phyloP scores from a whole-genome alignment of 2,329 filamentous ascomycete genomes.

The Plectosphaerella sp. region DNA sequence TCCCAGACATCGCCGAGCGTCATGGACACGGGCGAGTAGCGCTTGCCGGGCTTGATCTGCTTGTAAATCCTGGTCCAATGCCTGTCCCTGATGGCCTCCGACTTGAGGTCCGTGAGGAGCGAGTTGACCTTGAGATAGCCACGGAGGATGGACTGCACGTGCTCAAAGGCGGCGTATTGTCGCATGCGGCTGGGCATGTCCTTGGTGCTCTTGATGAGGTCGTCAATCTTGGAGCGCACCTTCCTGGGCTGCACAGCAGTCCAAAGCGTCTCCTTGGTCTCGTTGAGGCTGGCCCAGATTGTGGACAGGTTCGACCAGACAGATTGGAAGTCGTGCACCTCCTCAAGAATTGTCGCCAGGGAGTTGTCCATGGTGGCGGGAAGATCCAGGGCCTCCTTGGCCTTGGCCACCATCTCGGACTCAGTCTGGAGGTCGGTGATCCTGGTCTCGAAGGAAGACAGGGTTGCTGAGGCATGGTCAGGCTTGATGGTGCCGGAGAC shows the following conservation, averaged over 20 bases:
- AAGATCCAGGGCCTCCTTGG: slow-evolving; percentile 93
- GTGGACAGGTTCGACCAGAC: slow-evolving; percentile 95
- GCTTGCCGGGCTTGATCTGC: slow-evolving; percentile 83
- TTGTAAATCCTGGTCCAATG: slow-evolving; percentile 99
- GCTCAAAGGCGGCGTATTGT: slow-evolving; percentile 99
- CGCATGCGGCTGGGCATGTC: slow-evolving; percentile 99
- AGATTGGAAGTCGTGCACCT: slow-evolving; percentile 97
- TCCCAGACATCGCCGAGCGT: slow-evolving; percentile 99
- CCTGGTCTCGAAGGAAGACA: slow-evolving; percentile 77
- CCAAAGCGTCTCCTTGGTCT: slow-evolving; percentile 90
- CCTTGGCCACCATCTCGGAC: slow-evolving; percentile 88
- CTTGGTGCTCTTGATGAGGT: slow-evolving; percentile 94
- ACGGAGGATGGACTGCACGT: slow-evolving; percentile 87
- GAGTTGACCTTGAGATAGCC: slow-evolving; percentile 88
- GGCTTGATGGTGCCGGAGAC: slow-evolving; percentile 92
- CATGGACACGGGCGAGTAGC: slow-evolving; percentile 91
- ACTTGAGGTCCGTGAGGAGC: slow-evolving; percentile 85
- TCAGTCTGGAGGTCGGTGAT: slow-evolving; percentile 84
- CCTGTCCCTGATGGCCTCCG: slow-evolving; percentile 90
- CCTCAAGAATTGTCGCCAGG: slow-evolving; percentile 83
- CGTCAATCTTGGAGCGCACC: slow-evolving; percentile 82
- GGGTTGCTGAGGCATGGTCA: slow-evolving; percentile 77
- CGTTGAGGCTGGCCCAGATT: slow-evolving; percentile 94
- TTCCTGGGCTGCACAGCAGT: slow-evolving; percentile 93
- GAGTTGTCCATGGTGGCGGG: slow-evolving; percentile 74